These are phyloP conservation scores for Chlorella sp. DNA, from an alignment of 139 green algal genomes.

Conservation along the genomic window DNA sequence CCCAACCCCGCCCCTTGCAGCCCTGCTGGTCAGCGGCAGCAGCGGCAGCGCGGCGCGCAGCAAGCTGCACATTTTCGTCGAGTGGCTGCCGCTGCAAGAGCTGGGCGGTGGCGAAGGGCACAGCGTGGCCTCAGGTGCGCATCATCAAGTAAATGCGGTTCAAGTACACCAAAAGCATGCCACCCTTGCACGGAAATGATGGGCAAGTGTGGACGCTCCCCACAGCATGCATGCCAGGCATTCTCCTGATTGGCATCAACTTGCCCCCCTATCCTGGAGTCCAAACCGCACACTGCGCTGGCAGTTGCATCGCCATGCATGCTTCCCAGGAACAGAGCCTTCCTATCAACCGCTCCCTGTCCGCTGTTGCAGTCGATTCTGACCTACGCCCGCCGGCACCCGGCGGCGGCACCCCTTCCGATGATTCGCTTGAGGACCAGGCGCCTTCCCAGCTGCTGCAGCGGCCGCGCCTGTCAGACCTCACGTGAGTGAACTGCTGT, in stretches of 20 bases:
- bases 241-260: no score
- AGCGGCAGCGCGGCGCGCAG: not conserved
- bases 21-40: not conserved
- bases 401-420: not conserved
- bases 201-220: no score
- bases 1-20: no score
- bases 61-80: slow-evolving; percentile 51
- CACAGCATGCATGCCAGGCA: no score
- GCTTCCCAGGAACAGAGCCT: no score
- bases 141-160: no score
- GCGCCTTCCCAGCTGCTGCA: not conserved
- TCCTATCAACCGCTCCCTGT: no score
- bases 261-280: no score
- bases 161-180: no score
- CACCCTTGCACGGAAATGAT: no score
- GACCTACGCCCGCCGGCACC: not conserved
- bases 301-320: no score
- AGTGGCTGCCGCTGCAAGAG: slow-evolving; percentile 30
- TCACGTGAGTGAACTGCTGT: not conserved
- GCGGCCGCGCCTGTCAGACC: not conserved
- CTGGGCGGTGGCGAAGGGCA: not conserved
- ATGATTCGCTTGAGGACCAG: not conserved
- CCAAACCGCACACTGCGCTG: no score
- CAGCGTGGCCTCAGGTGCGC: slow-evolving; percentile 6
- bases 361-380: not conserved